Conservation (phyloP, 2,329 filamentous ascomycete genomes). For the Septoria petroselini region DNA sequence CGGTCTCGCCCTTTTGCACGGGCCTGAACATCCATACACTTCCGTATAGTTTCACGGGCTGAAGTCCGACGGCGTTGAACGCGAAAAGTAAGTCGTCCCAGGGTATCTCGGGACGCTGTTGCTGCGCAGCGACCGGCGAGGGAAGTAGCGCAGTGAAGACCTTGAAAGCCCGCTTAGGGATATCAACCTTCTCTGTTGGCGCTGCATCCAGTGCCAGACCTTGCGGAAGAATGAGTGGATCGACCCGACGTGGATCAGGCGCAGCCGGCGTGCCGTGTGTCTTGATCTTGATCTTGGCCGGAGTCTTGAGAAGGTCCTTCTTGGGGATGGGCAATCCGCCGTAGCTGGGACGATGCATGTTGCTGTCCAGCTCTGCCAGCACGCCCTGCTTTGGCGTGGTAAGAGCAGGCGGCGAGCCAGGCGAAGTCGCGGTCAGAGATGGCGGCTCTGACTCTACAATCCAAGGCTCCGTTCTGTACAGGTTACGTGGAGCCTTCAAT, state of each 20-base stretch:
- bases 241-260: slow-evolving; percentile 16
- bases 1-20: slow-evolving; percentile 12
- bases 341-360: slow-evolving; percentile 15
- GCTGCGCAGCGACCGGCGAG: slow-evolving; percentile 31
- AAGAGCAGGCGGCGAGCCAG: neutral
- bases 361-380: slow-evolving; percentile 19
- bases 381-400: neutral
- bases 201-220: neutral
- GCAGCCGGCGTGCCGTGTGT: slow-evolving; percentile 25
- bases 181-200: slow-evolving; percentile 11
- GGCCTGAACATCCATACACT: slow-evolving; percentile 60
- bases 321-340: slow-evolving; percentile 9
- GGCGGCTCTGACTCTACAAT: slow-evolving; percentile 36
- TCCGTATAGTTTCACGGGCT: slow-evolving; percentile 56
- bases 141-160: slow-evolving; percentile 47
- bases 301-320: slow-evolving; percentile 14
- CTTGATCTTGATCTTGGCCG: slow-evolving; percentile 28
- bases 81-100: slow-evolving; percentile 57
- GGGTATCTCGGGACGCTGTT: slow-evolving; percentile 48
- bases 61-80: slow-evolving; percentile 51
- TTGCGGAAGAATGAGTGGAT: neutral
- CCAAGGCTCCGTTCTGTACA: slow-evolving; percentile 54
- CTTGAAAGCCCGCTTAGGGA: slow-evolving; percentile 35
- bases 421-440: neutral
- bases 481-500: slow-evolving; percentile 33